Base-by-base conservation (phyloP, 768 basidiomycete species). In the Mycena floridula region DNA sequence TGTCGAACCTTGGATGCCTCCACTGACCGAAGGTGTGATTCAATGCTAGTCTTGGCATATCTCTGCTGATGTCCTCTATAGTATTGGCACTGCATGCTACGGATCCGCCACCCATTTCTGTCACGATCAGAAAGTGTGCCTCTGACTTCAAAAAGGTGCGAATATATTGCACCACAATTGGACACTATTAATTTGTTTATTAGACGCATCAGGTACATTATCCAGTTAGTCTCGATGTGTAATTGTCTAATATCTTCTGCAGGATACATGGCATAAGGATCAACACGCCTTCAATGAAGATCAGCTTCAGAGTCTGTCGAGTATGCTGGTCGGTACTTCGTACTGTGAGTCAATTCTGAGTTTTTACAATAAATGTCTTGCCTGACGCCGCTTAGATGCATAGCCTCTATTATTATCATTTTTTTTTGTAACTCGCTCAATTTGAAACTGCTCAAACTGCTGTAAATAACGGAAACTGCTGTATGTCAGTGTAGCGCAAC, bases 241-340 rank as follows among this genome's bases (percentile, higher is more conserved):
- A 50, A 42, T 43, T 38, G n/a, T n/a, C n/a, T n/a, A n/a, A n/a
- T n/a, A n/a, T n/a, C n/a, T 30, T 40, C 55, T 54, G 50, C 59
- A 91, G 82, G 91, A 94, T 59, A 90, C 88, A 26, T 92, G 89
- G 89, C 87, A 89, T 56, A 88, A 85, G 56, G 91, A 95, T 63
- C 88, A 92, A 57, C 72, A 78, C 41, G 72, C 76, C 42, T 94
- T 95, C 60, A 81, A 89, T 55, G 91, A 95, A 63, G 91, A 94
- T 56, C 91, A 93, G 56, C 62, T 93, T 40, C 85, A 89, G 59
- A 85, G 80, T 53, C 74, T 95, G 52, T 88, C 89, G 21, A 82
- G 84, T 28, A 91, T 93, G 80, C 71, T 94, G 27, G 87, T 89
- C 23, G 91, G 91, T 36, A 94, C 89, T 39, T 92, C 87, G 13